phyloP scores from a whole-genome alignment of 2,329 filamentous ascomycete species.

The Phialemonium atrogriseum region DNA sequence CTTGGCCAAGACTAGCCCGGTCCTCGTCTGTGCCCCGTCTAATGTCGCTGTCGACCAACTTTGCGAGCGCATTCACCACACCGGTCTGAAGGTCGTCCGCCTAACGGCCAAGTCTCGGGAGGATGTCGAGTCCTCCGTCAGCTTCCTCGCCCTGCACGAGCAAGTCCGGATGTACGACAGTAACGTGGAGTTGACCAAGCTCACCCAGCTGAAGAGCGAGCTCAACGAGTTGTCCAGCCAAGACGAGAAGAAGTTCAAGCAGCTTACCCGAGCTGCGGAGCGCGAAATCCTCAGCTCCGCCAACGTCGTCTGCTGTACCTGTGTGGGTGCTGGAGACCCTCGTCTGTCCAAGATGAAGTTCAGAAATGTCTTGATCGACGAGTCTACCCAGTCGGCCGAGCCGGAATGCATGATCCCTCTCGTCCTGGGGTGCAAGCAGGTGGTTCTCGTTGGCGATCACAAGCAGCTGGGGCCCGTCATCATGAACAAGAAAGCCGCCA shows the following conservation, averaged over 20 bases:
- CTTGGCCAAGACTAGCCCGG: conserved; percentile 90
- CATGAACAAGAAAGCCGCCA: conserved; percentile 99
- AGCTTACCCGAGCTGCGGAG: conserved; percentile 86
- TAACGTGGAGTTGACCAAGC: conserved; percentile 85
- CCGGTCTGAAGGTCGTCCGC: conserved; percentile 91
- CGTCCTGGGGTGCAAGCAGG: conserved; percentile 95
- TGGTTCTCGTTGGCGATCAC: conserved; percentile 96
- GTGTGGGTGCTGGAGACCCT: conserved; percentile 92
- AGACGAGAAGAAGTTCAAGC: conserved; percentile 98
- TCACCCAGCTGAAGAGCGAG: conserved; percentile 87
- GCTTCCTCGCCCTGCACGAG: conserved; percentile 89
- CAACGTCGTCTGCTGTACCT: conserved; percentile 98
- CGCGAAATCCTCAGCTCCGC: conserved; percentile 91
- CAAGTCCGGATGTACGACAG: conserved; percentile 97
- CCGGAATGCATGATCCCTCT: conserved; percentile 98
- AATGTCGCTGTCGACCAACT: conserved; percentile 98
- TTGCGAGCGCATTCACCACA: conserved; percentile 91
- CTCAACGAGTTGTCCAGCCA: conserved; percentile 86
- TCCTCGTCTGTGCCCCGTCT: conserved; percentile 92
- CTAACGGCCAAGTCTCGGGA: conserved; percentile 98
- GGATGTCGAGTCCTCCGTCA: conserved; percentile 97
- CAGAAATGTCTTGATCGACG: conserved; percentile 93
- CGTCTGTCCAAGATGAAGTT: conserved; percentile 96
- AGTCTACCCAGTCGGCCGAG: conserved; percentile 96
- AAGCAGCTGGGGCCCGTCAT: conserved; percentile 97